A percentile compares a stretch with the other conserved stretches of the same genome.
These are phyloP conservation scores for Ceratopteris richardii DNA, from an alignment of 75 land plant genomes.

Conservation along the genomic window DNA sequence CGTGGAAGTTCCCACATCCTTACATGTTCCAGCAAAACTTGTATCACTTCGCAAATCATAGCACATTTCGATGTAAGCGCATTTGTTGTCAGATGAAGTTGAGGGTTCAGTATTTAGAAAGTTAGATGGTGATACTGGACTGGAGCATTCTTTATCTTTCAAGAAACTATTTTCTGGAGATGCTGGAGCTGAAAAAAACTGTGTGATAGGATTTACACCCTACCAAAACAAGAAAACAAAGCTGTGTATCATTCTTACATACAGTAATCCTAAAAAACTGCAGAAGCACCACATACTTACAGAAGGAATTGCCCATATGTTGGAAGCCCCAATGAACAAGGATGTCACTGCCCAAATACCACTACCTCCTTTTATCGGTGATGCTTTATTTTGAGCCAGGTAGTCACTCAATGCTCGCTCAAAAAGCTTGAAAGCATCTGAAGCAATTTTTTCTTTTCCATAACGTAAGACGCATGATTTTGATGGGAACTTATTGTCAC, in stretches of 20 bases:
- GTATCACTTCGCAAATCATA: too few species aligned
- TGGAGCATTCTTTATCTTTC: background rate
- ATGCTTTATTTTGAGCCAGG: conserved; percentile 28
- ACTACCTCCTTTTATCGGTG: conserved; percentile 22
- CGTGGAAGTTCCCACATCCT: too few species aligned
- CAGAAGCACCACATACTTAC: conserved; percentile 32
- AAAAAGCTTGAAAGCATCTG: conserved; percentile 74
- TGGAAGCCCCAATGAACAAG: conserved; percentile 74
- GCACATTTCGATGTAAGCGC: too few species aligned
- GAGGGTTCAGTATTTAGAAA: too few species aligned
- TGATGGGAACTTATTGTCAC: conserved; percentile 75
- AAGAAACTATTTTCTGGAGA: background rate
- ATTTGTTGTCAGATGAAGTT: too few species aligned
- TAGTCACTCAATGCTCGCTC: conserved; percentile 67
- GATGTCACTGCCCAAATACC: conserved; percentile 60
- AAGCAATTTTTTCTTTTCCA: conserved; percentile 71
- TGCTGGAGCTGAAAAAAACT: conserved; percentile 21
- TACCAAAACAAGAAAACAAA: conserved; percentile 16
- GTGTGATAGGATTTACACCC: conserved; percentile 37
- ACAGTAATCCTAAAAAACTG: background rate
- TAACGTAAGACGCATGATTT: conserved; percentile 85
- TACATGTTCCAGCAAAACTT: too few species aligned
- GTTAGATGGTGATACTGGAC: conserved; percentile 7
- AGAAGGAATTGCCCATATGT: conserved; percentile 47
- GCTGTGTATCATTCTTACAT: background rate